Percentiles rank a stretch among this genome's conserved stretches.
Conservation (phyloP, 2,329 filamentous ascomycete species). For the Oidium heveae region DNA sequence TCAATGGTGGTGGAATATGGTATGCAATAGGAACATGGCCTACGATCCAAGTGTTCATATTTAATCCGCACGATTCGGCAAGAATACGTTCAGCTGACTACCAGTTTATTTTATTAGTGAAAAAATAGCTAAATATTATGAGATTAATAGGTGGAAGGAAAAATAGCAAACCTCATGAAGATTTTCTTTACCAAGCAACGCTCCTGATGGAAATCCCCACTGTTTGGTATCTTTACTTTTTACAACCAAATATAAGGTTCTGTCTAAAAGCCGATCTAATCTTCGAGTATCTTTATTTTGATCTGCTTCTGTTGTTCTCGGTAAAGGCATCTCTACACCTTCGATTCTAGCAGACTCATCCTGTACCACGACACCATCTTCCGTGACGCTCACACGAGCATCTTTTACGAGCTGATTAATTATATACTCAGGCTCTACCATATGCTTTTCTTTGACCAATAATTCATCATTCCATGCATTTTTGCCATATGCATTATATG, state of each 20-base stretch:
- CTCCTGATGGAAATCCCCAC: conserved; percentile 65
- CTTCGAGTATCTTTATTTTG: conserved; percentile 45
- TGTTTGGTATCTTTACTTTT: conserved; percentile 35
- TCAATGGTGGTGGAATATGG: conserved; percentile 30
- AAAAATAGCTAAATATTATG: neutral
- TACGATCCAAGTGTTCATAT: conserved; percentile 99
- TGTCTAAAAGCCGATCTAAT: conserved; percentile 53
- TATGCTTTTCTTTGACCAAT: conserved; percentile 49
- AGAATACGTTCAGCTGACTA: conserved; percentile 67
- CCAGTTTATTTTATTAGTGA: neutral
- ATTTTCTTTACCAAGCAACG: conserved; percentile 44
- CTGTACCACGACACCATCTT: conserved; percentile 42
- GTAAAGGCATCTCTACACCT: conserved; percentile 43
- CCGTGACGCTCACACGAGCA: conserved; percentile 15
- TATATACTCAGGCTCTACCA: conserved; percentile 18
- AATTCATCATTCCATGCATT: conserved; percentile 82
- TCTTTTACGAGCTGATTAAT: conserved; percentile 35
- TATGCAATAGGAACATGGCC: conserved; percentile 76
- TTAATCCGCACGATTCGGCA: conserved; percentile 51
- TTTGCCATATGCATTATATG: conserved; percentile 49
- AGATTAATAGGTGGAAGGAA: neutral
- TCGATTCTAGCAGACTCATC: conserved; percentile 29
- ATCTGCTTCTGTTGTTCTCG: conserved; percentile 57
- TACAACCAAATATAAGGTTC: conserved; percentile 73
- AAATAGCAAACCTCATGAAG: conserved; percentile 48